These are phyloP conservation scores for Narthecium ossifragum DNA, from an alignment of 106 monocot genomes.

Conservation along the genomic window DNA sequence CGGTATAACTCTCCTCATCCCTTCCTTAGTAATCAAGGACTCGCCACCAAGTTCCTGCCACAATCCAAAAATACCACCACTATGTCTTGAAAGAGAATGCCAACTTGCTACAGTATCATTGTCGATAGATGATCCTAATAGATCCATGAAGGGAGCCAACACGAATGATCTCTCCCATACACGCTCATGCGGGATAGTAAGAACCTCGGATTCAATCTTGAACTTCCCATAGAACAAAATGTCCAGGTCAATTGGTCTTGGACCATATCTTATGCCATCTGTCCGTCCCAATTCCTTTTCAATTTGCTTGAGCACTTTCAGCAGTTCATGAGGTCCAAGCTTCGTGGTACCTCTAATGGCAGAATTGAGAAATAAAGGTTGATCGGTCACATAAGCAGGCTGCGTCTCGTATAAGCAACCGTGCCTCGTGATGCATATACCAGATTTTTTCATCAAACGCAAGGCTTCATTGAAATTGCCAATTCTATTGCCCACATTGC, in stretches of 20 bases:
- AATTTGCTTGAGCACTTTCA: slow-evolving; percentile 62
- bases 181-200: slow-evolving; percentile 75
- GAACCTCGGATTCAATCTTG: slow-evolving; percentile 45
- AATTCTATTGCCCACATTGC: slow-evolving; percentile 83
- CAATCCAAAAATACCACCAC: slow-evolving; percentile 51
- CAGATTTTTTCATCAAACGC: slow-evolving; percentile 62
- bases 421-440: slow-evolving; percentile 59
- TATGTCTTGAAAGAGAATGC: slow-evolving; percentile 58
- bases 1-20: slow-evolving; percentile 75
- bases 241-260: slow-evolving; percentile 88
- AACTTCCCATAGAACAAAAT: slow-evolving; percentile 74
- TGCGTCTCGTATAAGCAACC: slow-evolving; percentile 71
- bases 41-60: slow-evolving; percentile 83
- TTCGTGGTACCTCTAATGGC: slow-evolving; percentile 70
- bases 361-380: slow-evolving; percentile 83
- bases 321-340: slow-evolving; percentile 61
- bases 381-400: slow-evolving; percentile 90
- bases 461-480: slow-evolving; percentile 64
- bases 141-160: slow-evolving; percentile 80
- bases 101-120: slow-evolving; percentile 49
- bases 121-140: slow-evolving; percentile 54
- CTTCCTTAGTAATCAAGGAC: slow-evolving; percentile 39
- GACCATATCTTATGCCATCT: slow-evolving; percentile 85
- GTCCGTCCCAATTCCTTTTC: slow-evolving; percentile 76
- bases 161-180: slow-evolving; percentile 93